Base-by-base conservation (phyloP, 2,329 filamentous ascomycete genomes). In the Epicoccum nigrum region DNA sequence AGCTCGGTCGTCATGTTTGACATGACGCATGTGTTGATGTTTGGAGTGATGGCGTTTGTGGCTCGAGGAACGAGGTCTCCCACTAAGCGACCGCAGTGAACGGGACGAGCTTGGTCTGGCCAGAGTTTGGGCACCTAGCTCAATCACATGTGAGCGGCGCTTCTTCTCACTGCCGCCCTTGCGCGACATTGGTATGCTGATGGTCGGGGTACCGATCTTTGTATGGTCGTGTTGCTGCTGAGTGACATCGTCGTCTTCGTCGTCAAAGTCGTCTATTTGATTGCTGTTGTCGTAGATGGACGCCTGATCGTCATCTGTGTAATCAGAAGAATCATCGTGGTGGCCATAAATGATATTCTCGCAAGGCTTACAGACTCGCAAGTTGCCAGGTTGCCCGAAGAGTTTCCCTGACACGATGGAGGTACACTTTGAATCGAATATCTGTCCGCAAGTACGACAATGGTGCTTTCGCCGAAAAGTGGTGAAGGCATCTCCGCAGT, bases 381-480 rank as follows among this genome's bases (percentile, higher is more conserved):
- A 80, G 12, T 86, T 90, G 6, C 91, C 89, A 39, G 86, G 84
- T 41, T 97, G 91, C 13, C 91, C 92, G 70, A 99, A 97, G 41
- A 87, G 86, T 57, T 89, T 84, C 5, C 93, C 94, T 5, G 91
- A 84, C 19, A 97, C 90, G n/a, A 93, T 86, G 4, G 89, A 89
- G 0, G 93, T 99, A 74, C 94, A 99, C 72, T 95, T 96, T 4
- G 90, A 90, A 72, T 97, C 94, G 67, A 99, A 99, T 35, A 99
- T 99, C 67, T 96, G 96, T n/a, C 94, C 94, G 69, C 94, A 99
- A 0, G 84, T 84, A 59, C 95, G 86, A 72, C 94, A 99, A 73
- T 99, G 94, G 71, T 99, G 94, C 69, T 99, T 99, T 59, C 94
- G 86, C 52, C 94, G 85, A 69, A 97, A 97, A 1, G 93, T 94